These are phyloP conservation scores for Chlorella sp. DNA, from an alignment of 139 green algal species.

Conservation along the genomic window DNA sequence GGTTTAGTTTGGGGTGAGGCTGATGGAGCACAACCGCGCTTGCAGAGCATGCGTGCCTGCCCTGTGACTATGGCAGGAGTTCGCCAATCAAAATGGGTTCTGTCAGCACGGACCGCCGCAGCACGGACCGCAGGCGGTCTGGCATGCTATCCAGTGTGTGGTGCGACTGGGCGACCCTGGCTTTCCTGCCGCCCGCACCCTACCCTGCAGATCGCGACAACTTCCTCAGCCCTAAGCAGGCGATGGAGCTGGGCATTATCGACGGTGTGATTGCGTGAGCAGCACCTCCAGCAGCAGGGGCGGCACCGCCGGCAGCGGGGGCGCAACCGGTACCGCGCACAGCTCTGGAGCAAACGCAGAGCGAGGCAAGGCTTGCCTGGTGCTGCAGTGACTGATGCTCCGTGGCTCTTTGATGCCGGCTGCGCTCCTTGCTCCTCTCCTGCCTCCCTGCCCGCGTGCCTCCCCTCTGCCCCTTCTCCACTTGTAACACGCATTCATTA, in stretches of 20 bases:
- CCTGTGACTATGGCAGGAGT: too few species aligned
- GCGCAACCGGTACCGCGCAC: too few species aligned
- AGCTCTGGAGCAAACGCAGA: too few species aligned
- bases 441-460: not conserved
- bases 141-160: not conserved
- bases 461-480: too few species aligned
- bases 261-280: slow-evolving; percentile 54
- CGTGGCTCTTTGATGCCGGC: not conserved
- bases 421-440: not conserved
- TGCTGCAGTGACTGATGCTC: not conserved
- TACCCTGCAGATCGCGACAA: slow-evolving; percentile 69
- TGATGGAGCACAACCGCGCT: not conserved
- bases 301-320: too few species aligned
- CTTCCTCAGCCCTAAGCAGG: slow-evolving; percentile 85
- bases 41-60: too few species aligned
- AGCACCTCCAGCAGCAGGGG: too few species aligned
- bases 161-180: not conserved
- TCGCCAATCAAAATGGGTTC: too few species aligned
- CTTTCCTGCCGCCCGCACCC: too few species aligned
- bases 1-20: not conserved
- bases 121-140: not conserved
- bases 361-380: too few species aligned
- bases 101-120: not conserved
- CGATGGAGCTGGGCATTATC: slow-evolving; percentile 69
- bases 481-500: too few species aligned